Evolutionary conservation across 345 rosid species (phyloP), one percentile per base, ranked within the genome.

Genomic region (Populus euphratica): DNA sequence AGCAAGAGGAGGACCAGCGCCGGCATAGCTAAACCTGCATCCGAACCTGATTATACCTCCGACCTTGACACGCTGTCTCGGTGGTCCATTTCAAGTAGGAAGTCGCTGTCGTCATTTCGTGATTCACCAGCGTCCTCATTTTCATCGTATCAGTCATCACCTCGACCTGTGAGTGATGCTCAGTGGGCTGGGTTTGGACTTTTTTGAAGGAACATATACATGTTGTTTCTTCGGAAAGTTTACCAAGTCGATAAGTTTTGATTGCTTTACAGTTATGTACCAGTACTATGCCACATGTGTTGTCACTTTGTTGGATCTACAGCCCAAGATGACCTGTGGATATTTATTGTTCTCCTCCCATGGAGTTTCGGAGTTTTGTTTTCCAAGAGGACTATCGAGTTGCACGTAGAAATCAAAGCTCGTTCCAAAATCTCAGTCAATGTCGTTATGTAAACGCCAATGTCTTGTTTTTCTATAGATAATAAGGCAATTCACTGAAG

Each of bases 161-260:
- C 98, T 31, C 87, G 86, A n/a, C 75, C 79, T 4, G 67, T 70
- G 61, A 69, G 76, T 0, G 97, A 91, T 59, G 84, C 89, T 2
- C 92, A 92, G 20, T 92, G 96, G 97, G 93, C 90, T 2, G 90
- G 89, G 44, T 85, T 89, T 72, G 96, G 96, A 50, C 85, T 95
- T 17, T 93, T 95, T 73, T 93, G 75, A 43, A 7, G 56, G 35
- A 10, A 52, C 35, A 14, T 6, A 9, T 33, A 54, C 0, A 5
- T 33, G 6, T 12, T 56, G 70, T n/a, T 21, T 25, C 25, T 38
- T 21, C 11, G 29, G 49, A 68, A 68, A 4, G 64, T 59, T 54
- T 1, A 10, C 29, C 64, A 23, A 59, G 39, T 21, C 10, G 39
- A 16, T 38, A 14, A 13, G 44, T 10, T 18, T 38, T 10, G 12